Percentiles rank a stretch among this genome's conserved stretches.
Conservation (phyloP, 805 yeast species). For the Yamadazyma kitorensis region DNA sequence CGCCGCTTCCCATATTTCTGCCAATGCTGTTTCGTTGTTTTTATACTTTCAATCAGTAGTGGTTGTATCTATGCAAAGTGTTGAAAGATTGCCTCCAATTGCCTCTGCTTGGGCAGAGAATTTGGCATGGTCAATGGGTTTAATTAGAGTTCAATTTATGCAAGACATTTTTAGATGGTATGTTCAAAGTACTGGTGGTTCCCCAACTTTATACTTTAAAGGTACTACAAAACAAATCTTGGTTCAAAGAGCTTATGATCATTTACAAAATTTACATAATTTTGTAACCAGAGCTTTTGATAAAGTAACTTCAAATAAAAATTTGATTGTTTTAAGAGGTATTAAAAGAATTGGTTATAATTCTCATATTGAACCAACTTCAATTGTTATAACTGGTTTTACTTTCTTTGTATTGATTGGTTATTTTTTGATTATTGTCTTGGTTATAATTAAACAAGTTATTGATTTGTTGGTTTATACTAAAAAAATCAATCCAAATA, state of each 20-base stretch:
- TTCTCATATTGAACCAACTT: constrained; percentile 76
- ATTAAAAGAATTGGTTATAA: constrained; percentile 78
- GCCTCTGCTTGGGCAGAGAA: constrained; percentile 92
- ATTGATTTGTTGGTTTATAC: constrained; percentile 46
- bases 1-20: constrained; percentile 86
- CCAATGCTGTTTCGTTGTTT: constrained; percentile 81
- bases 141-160: constrained; percentile 76
- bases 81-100: constrained; percentile 84
- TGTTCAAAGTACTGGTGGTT: constrained; percentile 85
- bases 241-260: constrained; percentile 62
- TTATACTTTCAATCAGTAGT: constrained; percentile 87
- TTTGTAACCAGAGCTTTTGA: constrained; percentile 31
- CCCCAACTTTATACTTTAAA: constrained; percentile 66
- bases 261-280: constrained; percentile 22
- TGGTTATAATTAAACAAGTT: constrained; percentile 52
- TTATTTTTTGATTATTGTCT: constrained; percentile 61
- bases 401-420: constrained; percentile 81
- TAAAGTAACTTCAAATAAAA: constrained; percentile 49
- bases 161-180: constrained; percentile 84
- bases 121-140: constrained; percentile 93
- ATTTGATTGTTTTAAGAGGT: constrained; percentile 76
- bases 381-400: constrained; percentile 82
- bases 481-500: constrained; percentile 49
- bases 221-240: constrained; percentile 63
- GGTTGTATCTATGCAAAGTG: constrained; percentile 79